These are phyloP conservation scores for Dipteronia dyeriana DNA, from an alignment of 345 rosid species.

Conservation along the genomic window DNA sequence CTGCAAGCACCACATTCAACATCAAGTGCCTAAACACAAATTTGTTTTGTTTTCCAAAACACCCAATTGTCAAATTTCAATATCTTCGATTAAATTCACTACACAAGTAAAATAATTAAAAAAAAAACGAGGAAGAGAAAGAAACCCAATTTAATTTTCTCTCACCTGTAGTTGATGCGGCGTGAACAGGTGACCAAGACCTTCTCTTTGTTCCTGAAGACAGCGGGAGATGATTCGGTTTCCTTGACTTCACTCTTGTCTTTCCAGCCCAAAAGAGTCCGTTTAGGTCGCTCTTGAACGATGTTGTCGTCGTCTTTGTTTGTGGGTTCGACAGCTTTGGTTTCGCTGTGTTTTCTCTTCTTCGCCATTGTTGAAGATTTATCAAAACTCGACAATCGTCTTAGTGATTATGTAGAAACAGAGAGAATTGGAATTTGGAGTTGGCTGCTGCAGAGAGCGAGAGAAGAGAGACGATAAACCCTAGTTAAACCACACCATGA, in stretches of 20 bases:
- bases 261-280: slow-evolving; percentile 88
- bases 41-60: not conserved
- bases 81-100: not conserved
- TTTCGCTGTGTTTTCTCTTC: slow-evolving; percentile 81
- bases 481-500: slow-evolving; percentile 2
- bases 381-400: too few species aligned
- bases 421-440: not conserved
- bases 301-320: slow-evolving; percentile 51
- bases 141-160: not conserved
- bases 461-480: not conserved
- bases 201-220: slow-evolving; percentile 93
- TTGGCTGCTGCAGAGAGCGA: not conserved
- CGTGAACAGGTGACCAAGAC: slow-evolving; percentile 94
- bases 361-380: slow-evolving; percentile 49
- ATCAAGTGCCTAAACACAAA: slow-evolving; percentile 78
- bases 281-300: slow-evolving; percentile 63
- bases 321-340: slow-evolving; percentile 35
- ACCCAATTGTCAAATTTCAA: not conserved
- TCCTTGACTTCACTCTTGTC: slow-evolving; percentile 45
- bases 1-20: slow-evolving; percentile 57
- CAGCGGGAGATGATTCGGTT: slow-evolving; percentile 21
- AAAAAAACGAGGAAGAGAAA: not conserved
- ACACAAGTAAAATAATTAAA: too few species aligned
- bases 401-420: not conserved
- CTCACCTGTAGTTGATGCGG: slow-evolving; percentile 84